Base-by-base conservation (phyloP, 208 protist genomes). In the Blechomonas ayalai region DNA sequence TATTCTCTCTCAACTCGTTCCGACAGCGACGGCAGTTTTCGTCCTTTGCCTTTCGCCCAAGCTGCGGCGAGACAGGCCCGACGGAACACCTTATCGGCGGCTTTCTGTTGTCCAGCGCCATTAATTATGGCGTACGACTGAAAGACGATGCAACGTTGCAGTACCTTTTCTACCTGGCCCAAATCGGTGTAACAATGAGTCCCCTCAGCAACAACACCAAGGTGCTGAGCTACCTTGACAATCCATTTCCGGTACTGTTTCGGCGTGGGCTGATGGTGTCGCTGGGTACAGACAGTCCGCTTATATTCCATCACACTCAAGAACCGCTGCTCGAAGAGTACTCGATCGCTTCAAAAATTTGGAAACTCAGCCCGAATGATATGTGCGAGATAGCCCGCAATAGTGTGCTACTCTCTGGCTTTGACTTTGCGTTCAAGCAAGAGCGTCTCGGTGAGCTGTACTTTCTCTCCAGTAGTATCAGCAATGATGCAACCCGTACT, bases 131-230 rank as follows among this genome's bases (percentile, higher is more conserved):
- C 43, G 95, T 99, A 12, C 87, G 82, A 16, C 86, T 99, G 15
- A 70, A 77, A 37, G 78, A 96, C 20, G 66, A 78, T 16, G 79
- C 92, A 4, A 70, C 85, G 19, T 59, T 99, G 40, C 88, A 99
- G 79, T 99, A 99, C 70, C 83, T 99, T 24, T 99, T 96, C 60
- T 99, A 99, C 69, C 73, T 99, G 8, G 74, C 75, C n/a, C 97
- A 99, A 58, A 89, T 99, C 34, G 96, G 96, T 12, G 75, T 99
- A 13, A 93, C 96, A 4, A 62, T 99, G 55, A 97, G 93, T 47
- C 98, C 98, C 31, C 70, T 99, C 15, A 97, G 89, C 75, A 99
- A 99, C 73, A 99, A 99, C 81, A 84, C 88, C n/a, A 90, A 99
- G 27, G 98, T 99, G 34, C 64, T 98, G 19, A 69, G 84, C 19